Base-by-base conservation (phyloP, 192 early-diverging fungal genomes). In the Endogone sp. region DNA sequence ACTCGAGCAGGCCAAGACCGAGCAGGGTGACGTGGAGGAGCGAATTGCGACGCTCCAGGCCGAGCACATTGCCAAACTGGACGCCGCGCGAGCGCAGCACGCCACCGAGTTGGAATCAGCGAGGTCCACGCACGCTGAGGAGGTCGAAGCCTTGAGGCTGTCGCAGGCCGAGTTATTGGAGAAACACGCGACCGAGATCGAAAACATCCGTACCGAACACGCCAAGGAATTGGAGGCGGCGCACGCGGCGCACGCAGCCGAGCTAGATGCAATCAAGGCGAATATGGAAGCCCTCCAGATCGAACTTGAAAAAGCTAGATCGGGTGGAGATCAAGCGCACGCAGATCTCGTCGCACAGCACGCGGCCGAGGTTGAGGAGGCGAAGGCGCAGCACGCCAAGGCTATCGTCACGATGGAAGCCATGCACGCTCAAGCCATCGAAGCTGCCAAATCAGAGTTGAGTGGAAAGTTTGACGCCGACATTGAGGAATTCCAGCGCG, bases 1-100 rank as follows among this genome's bases (percentile, higher is more conserved):
- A 6, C 29, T 72, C 31, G 74, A 79, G 26, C 71, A 75, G 24
- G 68, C 69, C 56, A 75, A 75, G 70, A 69, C 73, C 73, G 69
- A 70, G 22, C 67, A 22, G 37, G 27, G 49, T 2, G 20, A 25
- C 10, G 29, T 28, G 10, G 4, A 22, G 29, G 16, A 13, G 3
- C n/a, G 27, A 2, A 65, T 79, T 49, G 66, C 64, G 29, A 67
- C 64, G 3, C 31, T 79, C n/a, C 69, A 76, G 31, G 58, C 60
- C 49, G 70, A 72, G n/a, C 70, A 76, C 25, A 60, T 60, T n/a
- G 56, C 62, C 44, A 65, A 68, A n/a, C 13, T 73, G 20, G 75
- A 72, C 32, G 31, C 68, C 29, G 75, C 72, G 58, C 73, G 71
- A 9, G 55, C 59, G 16, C 24, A 66, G 11, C 75, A 73, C 67